phyloP scores from a whole-genome alignment of 805 yeast species.

The Ogataea neopini region DNA sequence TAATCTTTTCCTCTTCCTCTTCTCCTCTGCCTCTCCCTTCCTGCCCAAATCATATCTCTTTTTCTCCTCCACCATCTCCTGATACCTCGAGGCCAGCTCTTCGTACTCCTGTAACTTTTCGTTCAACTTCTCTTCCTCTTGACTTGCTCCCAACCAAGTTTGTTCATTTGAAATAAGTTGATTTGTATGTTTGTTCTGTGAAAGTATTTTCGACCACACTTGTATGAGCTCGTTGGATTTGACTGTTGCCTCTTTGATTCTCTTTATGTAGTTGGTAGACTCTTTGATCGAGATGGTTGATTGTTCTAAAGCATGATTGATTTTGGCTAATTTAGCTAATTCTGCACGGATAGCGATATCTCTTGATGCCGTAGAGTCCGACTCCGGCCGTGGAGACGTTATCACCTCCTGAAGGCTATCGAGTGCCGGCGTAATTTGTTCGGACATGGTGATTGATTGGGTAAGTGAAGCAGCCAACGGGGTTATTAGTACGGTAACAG shows the following conservation, averaged over 20 bases:
- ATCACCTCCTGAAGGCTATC: conserved; percentile 18
- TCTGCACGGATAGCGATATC: conserved; percentile 18
- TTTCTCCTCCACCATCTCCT: conserved; percentile 17
- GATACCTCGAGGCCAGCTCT: conserved; percentile 29
- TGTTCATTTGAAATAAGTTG: conserved; percentile 39
- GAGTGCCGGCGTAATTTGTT: conserved; percentile 18
- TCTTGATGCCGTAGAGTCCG: conserved; percentile 10
- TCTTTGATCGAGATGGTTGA: conserved; percentile 22
- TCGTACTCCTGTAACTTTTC: conserved; percentile 29
- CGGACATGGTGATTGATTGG: conserved; percentile 14
- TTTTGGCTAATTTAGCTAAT: conserved; percentile 16
- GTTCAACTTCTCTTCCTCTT: conserved; percentile 17
- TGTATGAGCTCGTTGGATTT: conserved; percentile 43
- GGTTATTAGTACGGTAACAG: too few relatives aligned
- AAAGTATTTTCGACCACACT: conserved; percentile 61
- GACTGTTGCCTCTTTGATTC: conserved; percentile 19
- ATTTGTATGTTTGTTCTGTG: conserved; percentile 59
- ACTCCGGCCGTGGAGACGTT: not conserved
- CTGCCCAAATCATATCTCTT: conserved; percentile 30
- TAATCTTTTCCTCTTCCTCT: conserved; percentile 26
- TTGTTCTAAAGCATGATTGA: conserved; percentile 21
- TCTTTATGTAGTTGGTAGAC: conserved; percentile 18
- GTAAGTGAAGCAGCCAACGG: too few relatives aligned
- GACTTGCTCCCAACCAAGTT: conserved; percentile 22
- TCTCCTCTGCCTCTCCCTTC: conserved; percentile 2